Conservation (phyloP, 257 asterid species). For the Lycium barbarum region DNA sequence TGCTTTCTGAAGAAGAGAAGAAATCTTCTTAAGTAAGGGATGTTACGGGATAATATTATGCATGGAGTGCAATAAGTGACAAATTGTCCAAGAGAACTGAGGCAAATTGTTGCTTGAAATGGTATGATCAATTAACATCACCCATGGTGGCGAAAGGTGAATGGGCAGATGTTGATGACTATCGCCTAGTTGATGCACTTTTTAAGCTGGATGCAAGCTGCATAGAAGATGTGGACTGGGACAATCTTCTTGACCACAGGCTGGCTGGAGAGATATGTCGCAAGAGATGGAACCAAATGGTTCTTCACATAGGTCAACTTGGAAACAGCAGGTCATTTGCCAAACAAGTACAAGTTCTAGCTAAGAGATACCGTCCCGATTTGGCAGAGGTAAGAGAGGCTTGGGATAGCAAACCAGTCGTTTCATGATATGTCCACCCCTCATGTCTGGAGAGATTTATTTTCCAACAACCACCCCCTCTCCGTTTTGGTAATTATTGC, state of each 20-base stretch:
- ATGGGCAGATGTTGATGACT: constrained; percentile 24
- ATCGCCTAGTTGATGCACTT: constrained; percentile 22
- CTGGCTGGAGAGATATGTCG: constrained; percentile 22
- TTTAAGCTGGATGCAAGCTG: constrained; percentile 30
- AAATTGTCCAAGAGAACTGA: constrained; percentile 8
- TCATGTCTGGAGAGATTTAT: not conserved
- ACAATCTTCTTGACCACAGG: constrained; percentile 27
- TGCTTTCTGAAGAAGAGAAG: constrained; percentile 29
- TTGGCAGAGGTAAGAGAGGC: constrained; percentile 14
- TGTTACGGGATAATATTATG: constrained; percentile 25
- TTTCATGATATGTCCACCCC: not conserved
- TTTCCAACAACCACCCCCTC: not conserved
- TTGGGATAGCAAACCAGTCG: constrained; percentile 24
- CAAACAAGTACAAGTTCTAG: constrained; percentile 26
- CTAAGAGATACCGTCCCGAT: constrained; percentile 24
- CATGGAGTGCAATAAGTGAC: constrained; percentile 21
- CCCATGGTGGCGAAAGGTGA: constrained; percentile 26
- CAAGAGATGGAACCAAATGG: constrained; percentile 31
- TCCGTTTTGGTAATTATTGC: not conserved
- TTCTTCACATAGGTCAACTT: constrained; percentile 29
- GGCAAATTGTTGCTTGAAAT: constrained; percentile 19
- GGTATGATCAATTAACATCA: constrained; percentile 27
- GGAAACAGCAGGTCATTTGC: constrained; percentile 19
- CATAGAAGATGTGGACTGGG: constrained; percentile 29
- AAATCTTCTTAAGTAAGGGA: constrained; percentile 18